Base-by-base conservation (phyloP, 176 grass and related monocot species). In the Poa pratensis region DNA sequence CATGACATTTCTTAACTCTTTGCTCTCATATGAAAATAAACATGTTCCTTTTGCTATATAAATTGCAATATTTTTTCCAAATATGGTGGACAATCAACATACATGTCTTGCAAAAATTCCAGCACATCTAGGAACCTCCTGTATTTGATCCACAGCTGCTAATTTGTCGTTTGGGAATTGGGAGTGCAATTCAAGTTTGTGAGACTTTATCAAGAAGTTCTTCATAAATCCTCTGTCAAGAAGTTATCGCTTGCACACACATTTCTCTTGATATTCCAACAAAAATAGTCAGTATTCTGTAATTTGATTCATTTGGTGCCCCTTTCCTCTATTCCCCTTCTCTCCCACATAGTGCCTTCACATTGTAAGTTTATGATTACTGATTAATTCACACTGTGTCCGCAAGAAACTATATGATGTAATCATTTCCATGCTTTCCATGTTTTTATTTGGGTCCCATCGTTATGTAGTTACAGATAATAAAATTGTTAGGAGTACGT, bases 241-340 rank as follows among this genome's bases (percentile, higher is more conserved):
- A 86, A 87, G 35, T 27, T 65, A 18, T 4, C 6, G 42, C 8
- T 70, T 53, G 77, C 28, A 32, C 23, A 69, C 55, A 4, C 69
- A 24, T 48, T n/a, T 23, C 69, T n/a, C 69, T 46, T 72, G n/a
- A 48, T 72, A 72, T 72, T 72, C 40, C 69, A 72, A 72, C 69
- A 46, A 72, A 71, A 72, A 16, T 72, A 72, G 2, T 64, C 5
- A 64, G 12, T 32, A 64, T 17, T 46, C 10, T 71, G 4, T 72
- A 46, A 5, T 72, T 48, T 72, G 69, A 46, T 72, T 72, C 40
- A 72, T 46, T 46, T 72, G 69, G 20, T 64, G 39, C n/a, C n/a
- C 69, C 40, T 46, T 72, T 20, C 20, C 14, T 72, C 69, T 24
- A 15, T 72, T 72, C 42, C 39, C 19, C 23, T 3, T 39, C 20